Conservation (phyloP, 2,329 filamentous ascomycete species). For the Penicillium sclerotiorum region DNA sequence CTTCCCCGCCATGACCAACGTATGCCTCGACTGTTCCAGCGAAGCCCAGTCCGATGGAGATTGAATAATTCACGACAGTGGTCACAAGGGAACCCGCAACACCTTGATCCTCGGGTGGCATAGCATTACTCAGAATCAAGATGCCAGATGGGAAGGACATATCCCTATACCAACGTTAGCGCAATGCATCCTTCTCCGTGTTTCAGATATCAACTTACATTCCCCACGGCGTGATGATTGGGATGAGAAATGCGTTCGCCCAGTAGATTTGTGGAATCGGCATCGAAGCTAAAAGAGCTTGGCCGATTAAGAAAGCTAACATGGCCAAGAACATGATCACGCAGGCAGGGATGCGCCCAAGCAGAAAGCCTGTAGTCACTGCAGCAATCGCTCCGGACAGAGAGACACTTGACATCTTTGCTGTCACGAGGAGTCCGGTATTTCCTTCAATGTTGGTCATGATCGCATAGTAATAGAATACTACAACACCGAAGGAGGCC, state of each 20-base stretch:
- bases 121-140: conserved; percentile 61
- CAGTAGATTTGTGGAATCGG: conserved; percentile 48
- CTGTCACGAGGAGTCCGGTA: conserved; percentile 32
- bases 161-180: conserved; percentile 53
- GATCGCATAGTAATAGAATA: conserved; percentile 57
- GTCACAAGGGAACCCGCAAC: conserved; percentile 61
- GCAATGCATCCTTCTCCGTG: not conserved
- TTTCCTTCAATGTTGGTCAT: conserved; percentile 45
- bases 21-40: conserved; percentile 65
- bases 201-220: conserved; percentile 20
- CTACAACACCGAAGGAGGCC: conserved; percentile 58
- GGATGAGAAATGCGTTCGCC: conserved; percentile 38
- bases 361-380: conserved; percentile 37
- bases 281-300: conserved; percentile 43
- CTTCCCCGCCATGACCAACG: conserved; percentile 41
- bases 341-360: conserved; percentile 33
- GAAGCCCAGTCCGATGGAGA: conserved; percentile 67
- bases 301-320: conserved; percentile 37
- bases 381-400: conserved; percentile 37
- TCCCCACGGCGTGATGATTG: conserved; percentile 36
- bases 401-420: conserved; percentile 30
- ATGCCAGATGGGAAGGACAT: conserved; percentile 67
- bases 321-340: conserved; percentile 42
- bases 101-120: conserved; percentile 53
- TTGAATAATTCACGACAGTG: conserved; percentile 70